A percentile compares a stretch with the other conserved stretches of the same genome.
Evolutionary conservation across 176 grass and related monocot species (phyloP).

Genomic region (Musa schizocarpa): DNA sequence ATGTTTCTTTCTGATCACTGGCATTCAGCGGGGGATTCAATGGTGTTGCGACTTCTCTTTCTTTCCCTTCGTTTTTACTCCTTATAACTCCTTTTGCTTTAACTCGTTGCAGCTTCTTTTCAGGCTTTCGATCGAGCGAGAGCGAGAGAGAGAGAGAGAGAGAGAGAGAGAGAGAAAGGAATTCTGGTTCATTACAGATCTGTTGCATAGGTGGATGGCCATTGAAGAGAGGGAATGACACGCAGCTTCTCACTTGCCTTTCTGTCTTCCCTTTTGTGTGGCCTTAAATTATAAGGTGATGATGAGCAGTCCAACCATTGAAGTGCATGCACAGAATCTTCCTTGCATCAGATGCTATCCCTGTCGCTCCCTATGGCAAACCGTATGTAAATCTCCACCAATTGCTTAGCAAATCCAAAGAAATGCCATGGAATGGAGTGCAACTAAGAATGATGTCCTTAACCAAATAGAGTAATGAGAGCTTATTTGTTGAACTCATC

Average conservation of each 20-base stretch:
- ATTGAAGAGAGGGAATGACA: constrained; percentile 11
- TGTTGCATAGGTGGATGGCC: not conserved
- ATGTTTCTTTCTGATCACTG: constrained; percentile 25
- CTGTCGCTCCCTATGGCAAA: too few relatives aligned
- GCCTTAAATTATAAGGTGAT: constrained; percentile 33
- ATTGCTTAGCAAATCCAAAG: too few relatives aligned
- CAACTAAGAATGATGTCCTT: too few relatives aligned
- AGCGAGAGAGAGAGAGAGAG: too few relatives aligned
- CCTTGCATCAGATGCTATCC: too few relatives aligned
- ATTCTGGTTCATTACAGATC: too few relatives aligned
- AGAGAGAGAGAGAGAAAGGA: too few relatives aligned
- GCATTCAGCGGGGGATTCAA: constrained; percentile 34
- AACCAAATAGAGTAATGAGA: too few relatives aligned
- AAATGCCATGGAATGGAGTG: too few relatives aligned
- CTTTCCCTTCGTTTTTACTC: constrained; percentile 16
- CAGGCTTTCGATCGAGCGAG: not conserved
- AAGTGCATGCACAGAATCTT: not conserved
- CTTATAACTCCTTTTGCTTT: constrained; percentile 2
- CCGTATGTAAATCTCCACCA: not conserved
- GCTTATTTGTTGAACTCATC: too few relatives aligned
- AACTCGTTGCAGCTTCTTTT: not conserved
- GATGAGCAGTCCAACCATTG: constrained; percentile 13
- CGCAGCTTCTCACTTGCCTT: constrained; percentile 9
- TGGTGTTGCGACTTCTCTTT: constrained; percentile 18
- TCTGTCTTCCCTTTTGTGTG: constrained; percentile 15